Base-by-base conservation (phyloP, 768 basidiomycete species). In the Leccinum sublutescens region DNA sequence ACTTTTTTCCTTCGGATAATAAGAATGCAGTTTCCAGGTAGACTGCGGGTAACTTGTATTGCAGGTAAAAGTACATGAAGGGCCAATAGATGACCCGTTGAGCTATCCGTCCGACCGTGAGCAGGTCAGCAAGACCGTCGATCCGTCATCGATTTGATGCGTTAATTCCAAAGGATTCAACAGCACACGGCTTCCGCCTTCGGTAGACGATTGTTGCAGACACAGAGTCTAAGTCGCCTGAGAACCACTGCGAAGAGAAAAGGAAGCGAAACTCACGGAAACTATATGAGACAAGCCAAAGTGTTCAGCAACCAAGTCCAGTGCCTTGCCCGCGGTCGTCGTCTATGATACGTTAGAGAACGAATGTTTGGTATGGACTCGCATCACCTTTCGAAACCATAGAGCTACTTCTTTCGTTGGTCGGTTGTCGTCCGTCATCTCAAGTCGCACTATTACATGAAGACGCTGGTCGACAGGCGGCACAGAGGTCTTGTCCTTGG, bases 301-400 rank as follows among this genome's bases (percentile, higher is more conserved):
- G 33, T 65, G 61, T 11, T 61, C 61, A 17, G 75, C 74, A 49
- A 83, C 68, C 43, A 85, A 66, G 65, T 91, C 90, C 45, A 91
- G 73, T 10, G 82, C 88, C 64, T 76, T 84, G 1, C 90, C 90
- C 10, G 82, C 77, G 11, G 80, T 70, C 14, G 83, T 68, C 8
- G 77, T 76, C 88, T 91, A 61, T 34, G 40, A 48, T 34, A 47
- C 12, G 49, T 64, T 57, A 63, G 58, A 56, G 12, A 50, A 43
- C 4, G 36, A 47, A 57, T 29, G 12, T 3, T 19, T 23, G 50
- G 38, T 29, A 33, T 14, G 17, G 53, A 55, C 19, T 27, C 8
- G 45, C 11, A 34, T 62, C 65, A 89, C 91, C 81, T 89, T 91
- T 52, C 79, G 76, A 56, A 89, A 82, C 91, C 91, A 94, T 52